Evolutionary conservation across 1,284 basidiomycete genomes (phyloP).

Genomic region (Trichosporon asahii): DNA sequence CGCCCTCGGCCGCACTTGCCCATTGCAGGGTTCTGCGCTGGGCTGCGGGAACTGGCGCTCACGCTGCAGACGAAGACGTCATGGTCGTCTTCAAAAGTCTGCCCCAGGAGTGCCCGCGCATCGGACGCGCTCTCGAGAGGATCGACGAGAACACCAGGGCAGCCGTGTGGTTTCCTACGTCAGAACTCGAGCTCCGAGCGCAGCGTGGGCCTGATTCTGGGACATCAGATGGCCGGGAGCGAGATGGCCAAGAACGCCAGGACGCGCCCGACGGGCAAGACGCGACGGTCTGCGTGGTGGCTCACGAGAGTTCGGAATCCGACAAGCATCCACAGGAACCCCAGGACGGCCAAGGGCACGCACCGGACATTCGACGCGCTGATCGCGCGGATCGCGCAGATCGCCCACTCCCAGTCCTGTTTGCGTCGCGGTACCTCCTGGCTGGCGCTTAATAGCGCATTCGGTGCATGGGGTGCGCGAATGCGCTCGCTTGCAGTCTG

Average conservation of each 20-base stretch:
- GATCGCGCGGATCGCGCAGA: constrained; percentile 2
- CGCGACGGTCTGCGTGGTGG: not conserved
- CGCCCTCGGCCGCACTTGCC: constrained; percentile 26
- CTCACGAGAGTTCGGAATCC: not conserved
- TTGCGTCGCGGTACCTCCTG: constrained; percentile 42
- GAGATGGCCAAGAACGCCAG: not conserved
- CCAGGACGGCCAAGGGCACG: not conserved
- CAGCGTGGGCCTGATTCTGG: not conserved
- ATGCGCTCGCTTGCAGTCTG: not conserved
- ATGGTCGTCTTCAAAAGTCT: constrained; percentile 28
- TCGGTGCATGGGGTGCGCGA: not conserved
- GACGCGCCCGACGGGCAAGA: not conserved
- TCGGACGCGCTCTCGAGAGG: constrained; percentile 21
- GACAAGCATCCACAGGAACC: not conserved
- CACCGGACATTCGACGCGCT: not conserved
- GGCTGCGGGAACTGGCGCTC: not conserved
- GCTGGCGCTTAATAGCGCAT: constrained; percentile 14
- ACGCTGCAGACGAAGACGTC: constrained; percentile 7
- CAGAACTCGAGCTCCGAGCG: not conserved
- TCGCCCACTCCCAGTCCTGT: constrained; percentile 18
- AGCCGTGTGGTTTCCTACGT: not conserved
- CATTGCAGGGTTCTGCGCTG: constrained; percentile 21
- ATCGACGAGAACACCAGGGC: not conserved
- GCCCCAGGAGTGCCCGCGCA: constrained; percentile 29
- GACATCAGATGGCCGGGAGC: not conserved